Evolutionary conservation across 164 flowering plant genomes (phyloP).

Genomic region (Vitis cinerea): DNA sequence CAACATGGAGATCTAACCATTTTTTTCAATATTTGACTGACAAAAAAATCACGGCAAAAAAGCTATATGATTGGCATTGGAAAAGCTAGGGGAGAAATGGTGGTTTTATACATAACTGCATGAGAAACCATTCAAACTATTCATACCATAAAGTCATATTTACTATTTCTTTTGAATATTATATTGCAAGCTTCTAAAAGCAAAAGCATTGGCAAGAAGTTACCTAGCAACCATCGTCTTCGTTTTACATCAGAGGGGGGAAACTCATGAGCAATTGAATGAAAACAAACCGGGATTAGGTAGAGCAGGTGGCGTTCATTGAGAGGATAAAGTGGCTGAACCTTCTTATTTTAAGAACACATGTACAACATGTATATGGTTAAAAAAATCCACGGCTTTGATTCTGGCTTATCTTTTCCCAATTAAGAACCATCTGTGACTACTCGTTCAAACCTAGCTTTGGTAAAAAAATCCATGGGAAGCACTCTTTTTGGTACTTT

Average conservation of each 20-base stretch:
- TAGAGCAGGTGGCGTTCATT: conserved; percentile 9
- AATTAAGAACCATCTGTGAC: too few species aligned
- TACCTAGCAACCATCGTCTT: background rate
- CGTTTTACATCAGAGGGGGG: background rate
- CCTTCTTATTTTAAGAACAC: too few species aligned
- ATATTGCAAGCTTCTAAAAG: background rate
- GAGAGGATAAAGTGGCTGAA: background rate
- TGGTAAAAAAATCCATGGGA: too few species aligned
- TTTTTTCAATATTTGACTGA: background rate
- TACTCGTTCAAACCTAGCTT: too few species aligned
- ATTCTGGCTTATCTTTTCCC: too few species aligned
- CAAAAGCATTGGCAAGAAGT: background rate
- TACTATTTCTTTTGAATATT: background rate
- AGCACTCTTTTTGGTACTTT: too few species aligned
- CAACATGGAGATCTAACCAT: conserved; percentile 58
- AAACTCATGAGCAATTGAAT: background rate
- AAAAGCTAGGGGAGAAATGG: background rate
- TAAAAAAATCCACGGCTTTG: background rate
- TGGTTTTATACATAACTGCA: conserved; percentile 8
- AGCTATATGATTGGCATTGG: too few species aligned
- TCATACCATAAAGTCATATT: background rate
- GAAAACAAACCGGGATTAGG: conserved; percentile 17
- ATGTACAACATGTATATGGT: too few species aligned
- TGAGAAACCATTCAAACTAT: background rate
- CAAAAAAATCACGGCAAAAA: too few species aligned